These are phyloP conservation scores for Torulaspora quercuum DNA, from an alignment of 805 yeast genomes.

Conservation along the genomic window DNA sequence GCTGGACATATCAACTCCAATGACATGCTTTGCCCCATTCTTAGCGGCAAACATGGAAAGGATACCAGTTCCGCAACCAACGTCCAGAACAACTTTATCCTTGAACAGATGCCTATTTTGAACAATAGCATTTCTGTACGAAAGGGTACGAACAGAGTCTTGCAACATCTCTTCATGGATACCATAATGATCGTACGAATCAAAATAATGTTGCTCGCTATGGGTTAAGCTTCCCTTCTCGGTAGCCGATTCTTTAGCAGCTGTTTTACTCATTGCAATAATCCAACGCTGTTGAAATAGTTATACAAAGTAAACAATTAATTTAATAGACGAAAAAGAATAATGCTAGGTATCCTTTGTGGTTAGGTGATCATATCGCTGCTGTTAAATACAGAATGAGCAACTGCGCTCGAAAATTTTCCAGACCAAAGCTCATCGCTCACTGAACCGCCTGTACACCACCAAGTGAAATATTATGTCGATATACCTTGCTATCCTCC, in stretches of 20 bases:
- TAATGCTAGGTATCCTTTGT: background rate
- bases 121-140: constrained; percentile 88
- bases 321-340: background rate
- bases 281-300: too few species aligned
- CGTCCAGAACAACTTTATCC: constrained; percentile 92
- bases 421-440: constrained; percentile 11
- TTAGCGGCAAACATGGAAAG: constrained; percentile 96
- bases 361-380: too few species aligned
- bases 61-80: constrained; percentile 99
- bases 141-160: constrained; percentile 86
- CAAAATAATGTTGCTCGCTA: constrained; percentile 88
- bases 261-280: constrained; percentile 11
- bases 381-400: too few species aligned
- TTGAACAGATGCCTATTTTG: constrained; percentile 86
- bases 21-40: constrained; percentile 98
- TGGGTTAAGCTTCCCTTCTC: constrained; percentile 60
- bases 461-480: too few species aligned
- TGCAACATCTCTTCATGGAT: constrained; percentile 99
- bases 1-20: constrained; percentile 95
- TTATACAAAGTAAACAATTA: too few species aligned
- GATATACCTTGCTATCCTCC: too few species aligned
- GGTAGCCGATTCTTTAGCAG: constrained; percentile 52
- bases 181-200: constrained; percentile 94
- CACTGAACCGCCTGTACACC: constrained; percentile 1
- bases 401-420: constrained; percentile 6